These are phyloP conservation scores for Juncus inflexus DNA, from an alignment of 176 grass and related monocot species.

Conservation along the genomic window DNA sequence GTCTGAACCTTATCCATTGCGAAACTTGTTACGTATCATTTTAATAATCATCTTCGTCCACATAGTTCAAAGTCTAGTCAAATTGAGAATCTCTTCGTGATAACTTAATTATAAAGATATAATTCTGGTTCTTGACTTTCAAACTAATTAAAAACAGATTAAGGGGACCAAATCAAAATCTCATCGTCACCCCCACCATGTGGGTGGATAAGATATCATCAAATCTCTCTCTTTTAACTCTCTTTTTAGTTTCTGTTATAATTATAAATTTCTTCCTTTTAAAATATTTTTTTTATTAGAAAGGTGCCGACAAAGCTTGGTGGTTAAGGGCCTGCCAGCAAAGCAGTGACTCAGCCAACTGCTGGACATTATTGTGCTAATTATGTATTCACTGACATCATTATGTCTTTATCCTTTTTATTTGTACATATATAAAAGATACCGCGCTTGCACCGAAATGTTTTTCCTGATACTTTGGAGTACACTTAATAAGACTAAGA, in stretches of 20 bases:
- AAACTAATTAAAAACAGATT: background rate
- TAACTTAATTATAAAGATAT: too few species aligned
- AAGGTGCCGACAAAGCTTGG: slow-evolving; percentile 19
- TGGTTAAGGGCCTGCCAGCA: slow-evolving; percentile 19
- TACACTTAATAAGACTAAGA: background rate
- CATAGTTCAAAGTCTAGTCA: too few species aligned
- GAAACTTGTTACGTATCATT: too few species aligned
- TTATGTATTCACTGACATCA: background rate
- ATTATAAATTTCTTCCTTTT: background rate
- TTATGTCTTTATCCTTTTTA: background rate
- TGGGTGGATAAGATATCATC: slow-evolving; percentile 11
- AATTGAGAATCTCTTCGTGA: too few species aligned
- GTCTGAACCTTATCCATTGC: too few species aligned
- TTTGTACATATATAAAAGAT: slow-evolving; percentile 8
- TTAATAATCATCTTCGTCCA: too few species aligned
- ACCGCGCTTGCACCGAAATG: slow-evolving; percentile 13
- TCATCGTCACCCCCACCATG: slow-evolving; percentile 12
- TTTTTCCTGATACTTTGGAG: slow-evolving; percentile 28
- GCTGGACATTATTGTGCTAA: background rate
- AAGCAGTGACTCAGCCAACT: slow-evolving; percentile 1
- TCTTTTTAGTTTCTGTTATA: background rate
- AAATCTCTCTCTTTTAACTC: background rate
- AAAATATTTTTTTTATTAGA: background rate
- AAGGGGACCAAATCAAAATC: slow-evolving; percentile 1
- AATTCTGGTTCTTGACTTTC: too few species aligned